These are phyloP conservation scores for Sugiyamaella valdiviana DNA, from an alignment of 805 yeast genomes.

Conservation along the genomic window DNA sequence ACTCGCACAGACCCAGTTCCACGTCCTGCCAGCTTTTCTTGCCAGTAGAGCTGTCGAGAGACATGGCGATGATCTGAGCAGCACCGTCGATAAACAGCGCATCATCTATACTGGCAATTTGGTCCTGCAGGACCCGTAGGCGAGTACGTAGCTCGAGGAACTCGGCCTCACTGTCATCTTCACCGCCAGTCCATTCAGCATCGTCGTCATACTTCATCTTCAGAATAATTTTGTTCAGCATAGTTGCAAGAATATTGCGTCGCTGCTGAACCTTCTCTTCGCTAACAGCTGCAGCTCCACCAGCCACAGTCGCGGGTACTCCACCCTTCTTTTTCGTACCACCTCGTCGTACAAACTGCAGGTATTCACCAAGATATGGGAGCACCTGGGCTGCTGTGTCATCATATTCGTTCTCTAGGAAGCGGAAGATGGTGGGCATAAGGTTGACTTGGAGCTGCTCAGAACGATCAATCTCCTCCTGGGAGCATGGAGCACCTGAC, in stretches of 20 bases:
- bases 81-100: conserved; percentile 55
- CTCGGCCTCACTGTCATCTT: conserved; percentile 68
- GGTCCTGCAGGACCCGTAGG: conserved; percentile 76
- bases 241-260: conserved; percentile 50
- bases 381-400: conserved; percentile 81
- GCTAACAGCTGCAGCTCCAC: conserved; percentile 17
- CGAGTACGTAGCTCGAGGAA: conserved; percentile 73
- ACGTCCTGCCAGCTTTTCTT: conserved; percentile 62
- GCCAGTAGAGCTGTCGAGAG: conserved; percentile 33
- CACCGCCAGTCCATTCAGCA: conserved; percentile 54
- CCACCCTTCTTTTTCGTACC: conserved; percentile 44
- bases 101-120: conserved; percentile 57
- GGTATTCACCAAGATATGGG: conserved; percentile 68
- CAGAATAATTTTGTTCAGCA: conserved; percentile 62
- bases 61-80: conserved; percentile 52
- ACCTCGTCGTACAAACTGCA: conserved; percentile 52
- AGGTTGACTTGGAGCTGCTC: conserved; percentile 50
- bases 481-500: conserved; percentile 20
- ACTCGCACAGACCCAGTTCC: conserved; percentile 81
- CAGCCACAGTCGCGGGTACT: conserved; percentile 21
- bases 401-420: conserved; percentile 77
- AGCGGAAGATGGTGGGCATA: conserved; percentile 66
- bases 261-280: conserved; percentile 33
- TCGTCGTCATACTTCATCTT: conserved; percentile 79
- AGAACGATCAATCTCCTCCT: conserved; percentile 26